Evolutionary conservation across 148 eudicot genomes (phyloP).

Genomic region (Cornus kousa): DNA sequence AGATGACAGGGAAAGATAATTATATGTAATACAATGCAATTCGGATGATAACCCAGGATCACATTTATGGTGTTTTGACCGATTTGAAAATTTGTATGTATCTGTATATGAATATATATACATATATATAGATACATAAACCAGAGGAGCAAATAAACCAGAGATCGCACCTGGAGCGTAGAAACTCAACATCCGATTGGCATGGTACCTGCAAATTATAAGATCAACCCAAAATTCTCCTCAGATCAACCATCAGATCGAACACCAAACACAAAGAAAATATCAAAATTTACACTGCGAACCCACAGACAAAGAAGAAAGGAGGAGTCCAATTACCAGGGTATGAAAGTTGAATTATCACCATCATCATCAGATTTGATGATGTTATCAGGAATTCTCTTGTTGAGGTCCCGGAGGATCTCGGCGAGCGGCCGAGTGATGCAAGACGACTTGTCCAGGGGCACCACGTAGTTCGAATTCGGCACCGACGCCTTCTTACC

Average conservation of each 20-base stretch:
- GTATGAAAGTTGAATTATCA: slow-evolving; percentile 47
- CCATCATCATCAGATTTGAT: slow-evolving; percentile 25
- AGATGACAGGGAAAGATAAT: too few relatives aligned
- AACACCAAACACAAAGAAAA: not conserved
- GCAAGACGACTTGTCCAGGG: slow-evolving; percentile 71
- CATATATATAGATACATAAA: too few relatives aligned
- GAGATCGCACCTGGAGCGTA: slow-evolving; percentile 79
- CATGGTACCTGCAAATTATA: slow-evolving; percentile 63
- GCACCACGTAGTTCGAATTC: slow-evolving; percentile 81
- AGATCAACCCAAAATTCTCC: slow-evolving; percentile 5
- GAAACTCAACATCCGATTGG: slow-evolving; percentile 94
- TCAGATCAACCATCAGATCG: slow-evolving; percentile 11
- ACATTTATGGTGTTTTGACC: too few relatives aligned
- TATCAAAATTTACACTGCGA: not conserved
- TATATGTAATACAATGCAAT: too few relatives aligned
- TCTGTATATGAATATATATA: too few relatives aligned
- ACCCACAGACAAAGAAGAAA: not conserved
- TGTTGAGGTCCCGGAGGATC: slow-evolving; percentile 86
- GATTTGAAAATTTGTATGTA: too few relatives aligned
- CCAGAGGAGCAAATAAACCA: not conserved
- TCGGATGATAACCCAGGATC: too few relatives aligned
- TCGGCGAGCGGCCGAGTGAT: slow-evolving; percentile 87
- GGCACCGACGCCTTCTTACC: slow-evolving; percentile 28
- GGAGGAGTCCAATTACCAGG: slow-evolving; percentile 43
- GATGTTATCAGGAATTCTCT: slow-evolving; percentile 80